Evolutionary conservation across 345 rosid genomes (phyloP).

Genomic region (Acer campestre): DNA sequence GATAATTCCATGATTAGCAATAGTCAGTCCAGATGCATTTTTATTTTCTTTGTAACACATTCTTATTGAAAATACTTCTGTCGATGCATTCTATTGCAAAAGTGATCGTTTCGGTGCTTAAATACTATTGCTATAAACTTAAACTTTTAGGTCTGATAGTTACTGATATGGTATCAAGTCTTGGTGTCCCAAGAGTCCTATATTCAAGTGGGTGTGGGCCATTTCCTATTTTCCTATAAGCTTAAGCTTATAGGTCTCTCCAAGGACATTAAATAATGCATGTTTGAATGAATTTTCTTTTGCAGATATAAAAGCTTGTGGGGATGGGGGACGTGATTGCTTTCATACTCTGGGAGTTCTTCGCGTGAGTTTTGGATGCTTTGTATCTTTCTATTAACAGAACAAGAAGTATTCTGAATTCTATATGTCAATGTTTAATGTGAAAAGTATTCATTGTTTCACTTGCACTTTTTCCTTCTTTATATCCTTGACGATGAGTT

Average conservation of each 20-base stretch:
- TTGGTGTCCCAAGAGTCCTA: too few species aligned
- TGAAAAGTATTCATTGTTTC: neutral
- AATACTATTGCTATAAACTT: too few species aligned
- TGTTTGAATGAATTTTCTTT: neutral
- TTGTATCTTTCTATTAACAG: conserved; percentile 56
- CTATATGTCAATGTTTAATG: neutral
- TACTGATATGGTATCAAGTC: too few species aligned
- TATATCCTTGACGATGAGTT: conserved; percentile 44
- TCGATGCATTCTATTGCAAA: too few species aligned
- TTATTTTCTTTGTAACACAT: neutral
- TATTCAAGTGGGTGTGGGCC: too few species aligned
- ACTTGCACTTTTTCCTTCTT: neutral
- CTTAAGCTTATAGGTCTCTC: too few species aligned
- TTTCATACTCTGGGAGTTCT: conserved; percentile 76
- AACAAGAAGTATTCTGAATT: neutral
- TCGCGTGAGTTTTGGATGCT: conserved; percentile 89
- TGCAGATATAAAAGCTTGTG: conserved; percentile 75
- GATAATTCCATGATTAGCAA: neutral
- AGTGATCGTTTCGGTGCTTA: neutral
- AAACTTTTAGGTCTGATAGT: too few species aligned
- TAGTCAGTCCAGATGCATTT: neutral
- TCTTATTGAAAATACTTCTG: too few species aligned
- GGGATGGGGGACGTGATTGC: conserved; percentile 58
- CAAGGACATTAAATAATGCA: neutral
- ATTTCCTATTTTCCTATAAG: too few species aligned